Conservation (phyloP, 1,139 yeast species). For the Yamadazyma diospyri region DNA sequence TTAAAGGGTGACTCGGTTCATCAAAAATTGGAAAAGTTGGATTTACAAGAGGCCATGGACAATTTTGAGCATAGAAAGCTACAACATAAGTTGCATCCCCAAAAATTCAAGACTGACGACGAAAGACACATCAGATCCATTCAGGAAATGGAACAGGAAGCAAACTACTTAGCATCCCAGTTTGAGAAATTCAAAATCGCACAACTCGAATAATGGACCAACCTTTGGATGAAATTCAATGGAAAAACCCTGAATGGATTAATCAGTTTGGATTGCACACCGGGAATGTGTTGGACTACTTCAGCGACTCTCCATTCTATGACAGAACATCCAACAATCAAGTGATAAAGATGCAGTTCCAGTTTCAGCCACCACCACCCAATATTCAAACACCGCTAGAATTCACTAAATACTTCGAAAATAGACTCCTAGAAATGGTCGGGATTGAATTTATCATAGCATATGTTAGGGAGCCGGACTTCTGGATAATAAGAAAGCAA, state of each 20-base stretch:
- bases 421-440: conserved; percentile 68
- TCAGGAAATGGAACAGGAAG: conserved; percentile 66
- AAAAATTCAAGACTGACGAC: conserved; percentile 28
- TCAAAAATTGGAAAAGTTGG: conserved; percentile 48
- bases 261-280: conserved; percentile 82
- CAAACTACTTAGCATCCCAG: conserved; percentile 45
- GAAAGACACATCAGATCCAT: conserved; percentile 49
- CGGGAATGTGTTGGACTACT: conserved; percentile 88
- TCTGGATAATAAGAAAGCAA: conserved; percentile 89
- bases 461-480: conserved; percentile 78
- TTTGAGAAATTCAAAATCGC: conserved; percentile 26
- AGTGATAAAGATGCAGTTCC: conserved; percentile 92
- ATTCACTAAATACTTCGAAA: conserved; percentile 42
- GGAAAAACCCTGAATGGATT: conserved; percentile 98
- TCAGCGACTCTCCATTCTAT: conserved; percentile 90
- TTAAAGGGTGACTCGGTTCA: conserved; percentile 69
- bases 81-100: conserved; percentile 3
- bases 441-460: conserved; percentile 84
- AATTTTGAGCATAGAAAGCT: conserved; percentile 29
- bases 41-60: conserved; percentile 23
- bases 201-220: conserved; percentile 8
- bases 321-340: conserved; percentile 94
- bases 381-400: conserved; percentile 22
- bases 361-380: conserved; percentile 62
- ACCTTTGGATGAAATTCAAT: conserved; percentile 81